Evolutionary conservation across 106 monocot species (phyloP), one percentile per base, ranked within the genome.

Genomic region (Dendrobium officinale): DNA sequence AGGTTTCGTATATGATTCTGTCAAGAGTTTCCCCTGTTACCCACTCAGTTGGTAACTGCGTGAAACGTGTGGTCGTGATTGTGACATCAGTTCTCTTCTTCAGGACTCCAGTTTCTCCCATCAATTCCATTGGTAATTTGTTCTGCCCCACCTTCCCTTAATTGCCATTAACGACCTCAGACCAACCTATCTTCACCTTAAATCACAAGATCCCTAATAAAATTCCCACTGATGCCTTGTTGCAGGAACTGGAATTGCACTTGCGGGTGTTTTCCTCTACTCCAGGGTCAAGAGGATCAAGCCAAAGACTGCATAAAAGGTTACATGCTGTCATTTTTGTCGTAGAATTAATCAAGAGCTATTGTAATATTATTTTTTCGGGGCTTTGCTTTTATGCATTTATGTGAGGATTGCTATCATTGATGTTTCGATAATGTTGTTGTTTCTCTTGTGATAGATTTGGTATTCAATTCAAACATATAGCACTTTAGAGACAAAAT

Each of bases 11-110:
- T 72, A 91, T 98, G 94, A 94, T 98, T 58, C 77, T 98, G 86
- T 67, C 92, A 17, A 83, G 76, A 76, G 91, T 98, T 17, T 92
- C 92, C 13, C 97, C 97, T 42, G 91, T 98, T 4, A 98, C 89
- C 19, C 97, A 98, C 66, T 98, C 97, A 0, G 97, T 98, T 0
- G 97, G 90, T n/a, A 98, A 98, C 81, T 98, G 97, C 27, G 97
- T 92, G 68, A 98, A 98, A 86, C 88, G 94, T 59, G 94, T 98
- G 29, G 97, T 94, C 45, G 97, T 98, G 42, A 98, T 98, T 27
- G 94, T 91, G 72, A 77, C 94, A 2, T 98, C 97, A 1, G 88
- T 98, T 83, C 91, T 98, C 85, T 98, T 98, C 77, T 94, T 98
- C 85, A 92, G 91, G 72, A 92, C 92, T 42, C 92, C 94, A 19